Evolutionary conservation across 768 basidiomycete species (phyloP), one percentile per base, ranked within the genome.

Genomic region (Rubroboletus pulcherrimus): DNA sequence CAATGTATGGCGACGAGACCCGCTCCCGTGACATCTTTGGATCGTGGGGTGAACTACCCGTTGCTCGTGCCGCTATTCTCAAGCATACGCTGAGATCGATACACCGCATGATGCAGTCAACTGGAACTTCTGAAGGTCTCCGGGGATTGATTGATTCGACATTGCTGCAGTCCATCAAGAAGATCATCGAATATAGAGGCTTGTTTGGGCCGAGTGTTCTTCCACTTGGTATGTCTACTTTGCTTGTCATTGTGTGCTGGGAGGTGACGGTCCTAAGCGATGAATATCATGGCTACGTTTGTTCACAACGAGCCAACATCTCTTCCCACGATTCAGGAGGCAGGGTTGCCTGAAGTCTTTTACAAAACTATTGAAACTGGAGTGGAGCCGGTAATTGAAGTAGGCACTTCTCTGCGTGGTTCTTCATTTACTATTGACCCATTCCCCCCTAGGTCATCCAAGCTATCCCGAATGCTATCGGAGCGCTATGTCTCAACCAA

Each of bases 231-330:
- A 70, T 35, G 83, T 75, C 42, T 19, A 34, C 33, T 43, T 29
- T 30, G 15, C 45, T 57, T 39, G 19, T 30, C 4, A 19, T 46
- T 2, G 12, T 49, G 4, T 47, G 17, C n/a, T 45, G 31, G 31
- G 35, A 38, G 55, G 33, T 66, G 50, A 66, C 61, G 7, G 21
- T 21, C 51, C 9, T 33, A 51, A 63, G 93, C 91, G 5, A 91
- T 95, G 76, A 93, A 95, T 69, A 88, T 94, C 66, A 92, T 97
- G 86, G 86, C 93, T 14, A 93, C 93, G 0, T 98, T 98, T 72
- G 86, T 98, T 9, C 96, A 99, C 77, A 99, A 98, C 61, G 97
- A 99, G 70, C 97, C 97, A 7, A 98, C 95, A 0, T 97, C 93
- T 15, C 75, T 99, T 54, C 77, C 84, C 2, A 87, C 96, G 51